These are phyloP conservation scores for Pseudozyma sp. DNA, from an alignment of 1,284 basidiomycete genomes.

Conservation along the genomic window DNA sequence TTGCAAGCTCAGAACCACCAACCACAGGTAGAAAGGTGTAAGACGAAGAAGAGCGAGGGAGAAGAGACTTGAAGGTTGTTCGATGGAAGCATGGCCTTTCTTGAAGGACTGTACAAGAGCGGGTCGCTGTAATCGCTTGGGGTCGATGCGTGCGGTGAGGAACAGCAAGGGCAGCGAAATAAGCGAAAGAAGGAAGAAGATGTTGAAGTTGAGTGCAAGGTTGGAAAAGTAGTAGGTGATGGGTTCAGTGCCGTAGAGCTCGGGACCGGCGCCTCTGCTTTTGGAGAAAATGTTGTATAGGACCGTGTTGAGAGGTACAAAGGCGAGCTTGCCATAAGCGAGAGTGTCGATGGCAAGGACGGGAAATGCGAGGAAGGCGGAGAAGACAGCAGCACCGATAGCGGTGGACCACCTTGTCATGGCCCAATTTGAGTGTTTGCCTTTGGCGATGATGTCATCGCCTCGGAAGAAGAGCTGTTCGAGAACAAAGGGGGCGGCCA, in stretches of 20 bases:
- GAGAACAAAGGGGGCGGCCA: slow-evolving; percentile 87
- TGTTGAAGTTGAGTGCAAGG: slow-evolving; percentile 91
- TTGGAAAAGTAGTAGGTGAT: slow-evolving; percentile 71
- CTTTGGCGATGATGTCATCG: slow-evolving; percentile 66
- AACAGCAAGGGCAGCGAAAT: slow-evolving; percentile 75
- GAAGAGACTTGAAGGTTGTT: slow-evolving; percentile 40
- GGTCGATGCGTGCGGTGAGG: slow-evolving; percentile 82
- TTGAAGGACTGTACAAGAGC: slow-evolving; percentile 71
- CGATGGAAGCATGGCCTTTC: slow-evolving; percentile 27
- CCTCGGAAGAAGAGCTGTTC: slow-evolving; percentile 88
- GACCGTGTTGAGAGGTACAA: slow-evolving; percentile 94
- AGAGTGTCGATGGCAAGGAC: slow-evolving; percentile 76
- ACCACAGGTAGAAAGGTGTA: slow-evolving; percentile 89
- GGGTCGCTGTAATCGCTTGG: slow-evolving; percentile 79
- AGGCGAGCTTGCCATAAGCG: slow-evolving; percentile 82
- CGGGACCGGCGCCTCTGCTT: slow-evolving; percentile 78
- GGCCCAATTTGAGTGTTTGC: slow-evolving; percentile 21
- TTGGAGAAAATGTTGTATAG: slow-evolving; percentile 86
- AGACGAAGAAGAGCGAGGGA: slow-evolving; percentile 79
- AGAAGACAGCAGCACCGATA: slow-evolving; percentile 74
- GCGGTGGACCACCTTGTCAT: slow-evolving; percentile 75
- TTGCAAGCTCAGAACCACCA: slow-evolving; percentile 81
- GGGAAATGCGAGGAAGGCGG: slow-evolving; percentile 76
- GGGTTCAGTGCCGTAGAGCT: slow-evolving; percentile 92
- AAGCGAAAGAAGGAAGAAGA: slow-evolving; percentile 80